Percentiles rank a stretch among this genome's conserved stretches.
These are phyloP conservation scores for Talaromyces amestolkiae DNA, from an alignment of 2,329 filamentous ascomycete species.

Conservation along the genomic window DNA sequence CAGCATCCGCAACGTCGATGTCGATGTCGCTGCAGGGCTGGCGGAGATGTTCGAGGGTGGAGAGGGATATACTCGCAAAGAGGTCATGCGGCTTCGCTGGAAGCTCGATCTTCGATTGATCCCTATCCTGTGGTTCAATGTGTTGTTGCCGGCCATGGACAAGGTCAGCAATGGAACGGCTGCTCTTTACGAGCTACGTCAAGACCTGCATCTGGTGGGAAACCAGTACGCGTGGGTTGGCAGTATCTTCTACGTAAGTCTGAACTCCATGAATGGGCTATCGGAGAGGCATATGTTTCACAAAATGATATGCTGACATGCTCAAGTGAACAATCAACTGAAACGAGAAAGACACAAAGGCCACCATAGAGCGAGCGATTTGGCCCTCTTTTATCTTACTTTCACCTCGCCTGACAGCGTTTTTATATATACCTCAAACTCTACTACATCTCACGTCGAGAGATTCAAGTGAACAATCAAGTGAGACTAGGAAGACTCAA, in stretches of 20 bases:
- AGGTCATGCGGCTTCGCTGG: constrained; percentile 4
- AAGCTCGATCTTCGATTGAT: constrained; percentile 6
- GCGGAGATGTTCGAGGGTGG: constrained; percentile 4
- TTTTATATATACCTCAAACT: no score
- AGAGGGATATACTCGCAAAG: background rate
- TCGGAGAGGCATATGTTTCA: no score
- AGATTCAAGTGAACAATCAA: no score
- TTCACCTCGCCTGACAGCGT: no score
- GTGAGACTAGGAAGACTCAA: no score
- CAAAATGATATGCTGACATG: no score
- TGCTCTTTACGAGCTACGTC: background rate
- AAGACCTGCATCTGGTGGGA: constrained; percentile 5
- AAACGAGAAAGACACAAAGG: no score
- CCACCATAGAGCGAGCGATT: no score
- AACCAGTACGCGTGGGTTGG: constrained; percentile 2
- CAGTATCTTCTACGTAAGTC: constrained; percentile 7
- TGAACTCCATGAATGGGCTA: background rate
- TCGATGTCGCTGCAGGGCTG: background rate
- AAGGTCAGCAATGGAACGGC: constrained; percentile 4
- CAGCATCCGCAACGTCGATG: background rate
- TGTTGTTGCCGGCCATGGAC: constrained; percentile 2
- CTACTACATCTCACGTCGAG: no score
- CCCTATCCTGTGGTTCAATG: background rate
- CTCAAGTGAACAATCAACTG: no score
- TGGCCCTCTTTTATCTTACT: no score